Base-by-base conservation (phyloP, 148 eudicot genomes). In the Vaccinium darrowii region DNA sequence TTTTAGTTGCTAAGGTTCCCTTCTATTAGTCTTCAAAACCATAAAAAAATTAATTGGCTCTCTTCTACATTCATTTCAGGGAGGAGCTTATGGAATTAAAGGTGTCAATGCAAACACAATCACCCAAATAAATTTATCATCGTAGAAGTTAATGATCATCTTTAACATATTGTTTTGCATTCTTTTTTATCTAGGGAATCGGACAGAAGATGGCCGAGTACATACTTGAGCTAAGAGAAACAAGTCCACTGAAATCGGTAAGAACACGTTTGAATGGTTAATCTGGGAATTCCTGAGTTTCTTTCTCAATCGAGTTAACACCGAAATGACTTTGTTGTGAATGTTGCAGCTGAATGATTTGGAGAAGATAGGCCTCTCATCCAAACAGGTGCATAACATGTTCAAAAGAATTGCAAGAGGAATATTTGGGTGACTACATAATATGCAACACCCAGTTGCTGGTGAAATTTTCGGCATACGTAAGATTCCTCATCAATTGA, bases 361-460 rank as follows among this genome's bases (percentile, higher is more conserved):
- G 85, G 94, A 93, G 92, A 94, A 92, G 91, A 91, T 94, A 43
- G 99, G 99, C 65, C 91, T 96, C 82, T 94, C 99, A 81, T 88
- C 92, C 33, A 96, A 92, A 86, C 99, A 94, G 94, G 96, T 90
- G 67, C 89, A 92, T 11, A 88, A 93, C 80, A 83, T 94, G 92
- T 94, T 94, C 84, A 90, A 87, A 50, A 89, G 84, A 87, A 91
- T 94, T 71, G 96, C 96, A 9, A 89, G 86, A 86, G 90, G 93
- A 78, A 58, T 94, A 84, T 91, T 94, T 87, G 85, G 50, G 49
- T 88, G 84, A 88, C 39, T 58, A 19, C 23, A 4, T 11, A 2
- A 51, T 30, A 18, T 43, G 79, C 88, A 83, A 86, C 86, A n/a
- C 4, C 85, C 74, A 63, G 86, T 85, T 85, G 85, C 83, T 49